Evolutionary conservation across 352 stramenopile species (phyloP), one percentile per base, ranked within the genome.

Genomic region (Pythium dissimile): DNA sequence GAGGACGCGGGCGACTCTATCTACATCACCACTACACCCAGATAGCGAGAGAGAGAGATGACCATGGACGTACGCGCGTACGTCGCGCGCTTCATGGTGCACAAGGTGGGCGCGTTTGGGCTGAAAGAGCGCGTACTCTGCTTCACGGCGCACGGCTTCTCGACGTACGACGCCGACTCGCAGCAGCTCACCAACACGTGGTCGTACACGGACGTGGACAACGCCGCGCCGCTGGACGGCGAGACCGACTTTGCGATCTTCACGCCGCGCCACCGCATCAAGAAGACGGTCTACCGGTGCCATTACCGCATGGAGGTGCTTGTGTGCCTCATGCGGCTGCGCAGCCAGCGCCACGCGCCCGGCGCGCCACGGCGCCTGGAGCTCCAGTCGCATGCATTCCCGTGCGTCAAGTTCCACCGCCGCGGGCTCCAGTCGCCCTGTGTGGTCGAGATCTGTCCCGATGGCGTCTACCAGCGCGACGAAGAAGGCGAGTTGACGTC

Each of bases 261-360:
- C 64, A 93, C 83, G 37, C 83, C 83, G 15, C 79, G 80, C 21
- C 83, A 93, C 48, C 72, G 73, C 48, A 72, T 91, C 51, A 93
- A 93, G 69, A 89, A 89, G 53, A 91, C 80, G 10, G 73, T 89
- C 8, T 93, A 87, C 32, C 80, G 83, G 38, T 90, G 80, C 60
- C 67, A 88, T 47, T 93, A 80, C 62, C 79, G 83, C 50, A 91
- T 91, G 80, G 83, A 93, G 30, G 79, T 93, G 43, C 70, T 93
- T 4, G 80, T 93, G 10, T 88, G 79, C 51, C 71, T 93, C 23
- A 86, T 90, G 79, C 75, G 77, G 0, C 66, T 93, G 7, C 80
- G 80, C 10, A 86, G 77, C 39, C 70, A 87, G 47, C 74, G 88
- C 60, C 69, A 83, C 21, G 68, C 75, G 42, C 77, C 71, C 34